Evolutionary conservation across 2,329 filamentous ascomycete genomes (phyloP), one percentile per base, ranked within the genome.

Genomic region (Fusarium stilboides): DNA sequence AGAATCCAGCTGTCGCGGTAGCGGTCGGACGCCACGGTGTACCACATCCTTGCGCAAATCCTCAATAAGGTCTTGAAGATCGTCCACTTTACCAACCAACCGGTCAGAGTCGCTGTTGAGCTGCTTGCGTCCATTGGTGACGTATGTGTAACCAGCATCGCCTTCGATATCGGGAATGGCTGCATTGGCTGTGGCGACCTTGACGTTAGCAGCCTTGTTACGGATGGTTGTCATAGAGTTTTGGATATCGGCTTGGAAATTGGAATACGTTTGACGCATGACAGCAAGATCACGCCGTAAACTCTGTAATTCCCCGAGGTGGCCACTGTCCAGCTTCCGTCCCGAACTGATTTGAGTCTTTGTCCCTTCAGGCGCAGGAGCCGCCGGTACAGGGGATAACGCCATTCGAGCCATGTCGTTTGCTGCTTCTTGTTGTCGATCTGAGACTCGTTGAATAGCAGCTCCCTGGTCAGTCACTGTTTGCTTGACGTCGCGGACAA

Each of bases 1-100:
- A 37, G 84, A 85, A 80, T 98, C 96, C 45, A 99, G 89, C 82
- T 98, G 94, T 63, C 94, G 89, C 8, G 95, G 94, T 36, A 97
- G 84, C 10, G 96, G 96, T 36, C 96, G 91, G 45, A 99, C 96
- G 59, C 96, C 96, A 62, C 96, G 93, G 61, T 90, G 87, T 46
- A 99, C 96, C 45, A 99, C 96, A 76, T 99, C 96, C 82, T 99
- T 98, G 65, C 96, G 94, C 43, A 99, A 87, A 77, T 99, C 96
- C 80, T 99, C 96, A 20, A 99, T 93, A 56, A 96, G 85, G 79
- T 99, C 96, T 81, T 98, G 96, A n/a, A 99, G 87, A 76, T 98
- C 95, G 77, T 99, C 96, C 13, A 99, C 96, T 76, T 94, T 92
- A 72, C 89, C 91, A 70, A 99, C 94, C 58, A 99, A 90, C 67